Evolutionary conservation across 1,284 basidiomycete species (phyloP), one percentile per base, ranked within the genome.

Genomic region (Mrakiaceae sp.): DNA sequence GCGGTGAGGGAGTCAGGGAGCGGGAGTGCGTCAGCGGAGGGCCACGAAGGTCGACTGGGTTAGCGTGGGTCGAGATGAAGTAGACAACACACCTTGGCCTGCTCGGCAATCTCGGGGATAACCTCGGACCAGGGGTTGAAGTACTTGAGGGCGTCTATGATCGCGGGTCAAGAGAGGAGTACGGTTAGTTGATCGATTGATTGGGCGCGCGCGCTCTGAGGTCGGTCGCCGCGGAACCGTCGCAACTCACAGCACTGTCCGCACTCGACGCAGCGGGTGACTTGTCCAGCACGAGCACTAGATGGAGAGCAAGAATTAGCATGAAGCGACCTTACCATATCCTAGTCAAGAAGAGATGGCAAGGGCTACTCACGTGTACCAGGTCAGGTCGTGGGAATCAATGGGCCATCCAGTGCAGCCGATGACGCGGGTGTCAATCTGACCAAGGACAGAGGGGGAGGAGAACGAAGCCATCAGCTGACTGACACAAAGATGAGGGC

Each of bases 381-480:
- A 95, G 70, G 85, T 79, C 67, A 91, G 81, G 72, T 94, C 89
- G 77, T 95, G 92, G 52, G 90, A 93, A 78, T 96, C 92, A 59
- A 87, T 88, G 42, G 92, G 92, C 72, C 81, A 84, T 67, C 91
- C 92, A 60, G 93, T 93, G 82, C 93, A 96, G 65, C 92, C 92
- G 73, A 96, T 80, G 68, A 89, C 82, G 70, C 92, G 89, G 83
- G 63, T 81, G 79, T 72, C 86, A 85, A 91, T 95, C 70, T 52
- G 60, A 59, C 10, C 59, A 56, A 53, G 60, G 60, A 42, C 11
- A 43, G 48, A 27, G 43, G 40, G 43, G 58, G 56, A 27, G 27
- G 27, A 27, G 1, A 27, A 27, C 27, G 27, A 27, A 27, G 27
- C 27, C 27, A 27, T 27, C 27, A 27, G 27, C 1, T 27, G 27